Percentiles rank a stretch among this genome's conserved stretches.
Evolutionary conservation across 164 flowering plant species (phyloP).

Genomic region (Berberis thunbergii): DNA sequence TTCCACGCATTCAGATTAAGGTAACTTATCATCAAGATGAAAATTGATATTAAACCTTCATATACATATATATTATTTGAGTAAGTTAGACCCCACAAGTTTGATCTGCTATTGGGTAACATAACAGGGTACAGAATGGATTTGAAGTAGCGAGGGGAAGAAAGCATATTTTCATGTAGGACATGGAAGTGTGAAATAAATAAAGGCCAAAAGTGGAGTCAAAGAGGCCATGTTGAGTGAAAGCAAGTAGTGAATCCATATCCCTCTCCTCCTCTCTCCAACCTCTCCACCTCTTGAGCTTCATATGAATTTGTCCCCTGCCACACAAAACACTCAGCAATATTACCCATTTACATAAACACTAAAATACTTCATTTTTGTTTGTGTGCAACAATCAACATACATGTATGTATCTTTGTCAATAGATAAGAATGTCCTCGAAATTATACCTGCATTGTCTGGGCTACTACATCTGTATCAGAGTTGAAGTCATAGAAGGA

Average conservation of each 20-base stretch:
- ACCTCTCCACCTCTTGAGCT: slow-evolving; percentile 31
- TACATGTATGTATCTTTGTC: no score
- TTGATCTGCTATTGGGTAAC: not conserved
- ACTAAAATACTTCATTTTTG: not conserved
- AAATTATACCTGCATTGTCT: slow-evolving; percentile 27
- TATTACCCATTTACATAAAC: not conserved
- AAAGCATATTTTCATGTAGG: slow-evolving; percentile 10
- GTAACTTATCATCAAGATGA: no score
- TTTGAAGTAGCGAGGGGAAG: slow-evolving; percentile 4
- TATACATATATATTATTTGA: not conserved
- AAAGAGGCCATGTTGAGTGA: slow-evolving; percentile 27
- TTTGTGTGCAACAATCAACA: no score
- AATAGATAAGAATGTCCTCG: no score
- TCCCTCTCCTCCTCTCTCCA: slow-evolving; percentile 33
- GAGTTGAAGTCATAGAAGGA: slow-evolving; percentile 42
- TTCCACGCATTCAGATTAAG: no score
- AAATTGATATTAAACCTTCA: not conserved
- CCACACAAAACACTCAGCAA: slow-evolving; percentile 18
- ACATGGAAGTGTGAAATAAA: not conserved
- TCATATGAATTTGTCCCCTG: slow-evolving; percentile 42
- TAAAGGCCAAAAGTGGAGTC: slow-evolving; percentile 24
- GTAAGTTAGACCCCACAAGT: slow-evolving; percentile 8
- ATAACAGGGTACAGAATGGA: slow-evolving; percentile 4
- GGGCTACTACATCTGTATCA: slow-evolving; percentile 23
- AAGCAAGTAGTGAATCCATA: slow-evolving; percentile 35